Evolutionary conservation across 2,329 filamentous ascomycete genomes (phyloP).

Genomic region (Microsporum audouinii): DNA sequence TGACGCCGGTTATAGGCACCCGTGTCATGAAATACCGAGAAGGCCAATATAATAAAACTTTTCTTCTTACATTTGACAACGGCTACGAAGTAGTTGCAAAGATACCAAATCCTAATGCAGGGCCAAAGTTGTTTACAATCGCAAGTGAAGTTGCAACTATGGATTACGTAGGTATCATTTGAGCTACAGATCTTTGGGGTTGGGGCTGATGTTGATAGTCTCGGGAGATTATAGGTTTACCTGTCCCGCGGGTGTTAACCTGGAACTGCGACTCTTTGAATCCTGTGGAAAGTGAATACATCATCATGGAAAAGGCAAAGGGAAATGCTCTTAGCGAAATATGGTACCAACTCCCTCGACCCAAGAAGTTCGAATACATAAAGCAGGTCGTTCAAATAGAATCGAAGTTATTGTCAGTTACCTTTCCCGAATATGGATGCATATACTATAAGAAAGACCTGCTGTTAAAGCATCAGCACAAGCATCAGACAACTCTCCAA

Average conservation of each 20-base stretch:
- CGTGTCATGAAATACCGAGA: slow-evolving; percentile 22
- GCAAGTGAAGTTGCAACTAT: slow-evolving; percentile 21
- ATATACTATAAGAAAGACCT: slow-evolving; percentile 11
- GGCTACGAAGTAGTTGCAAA: slow-evolving; percentile 21
- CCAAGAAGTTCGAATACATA: slow-evolving; percentile 11
- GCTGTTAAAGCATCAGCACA: neutral
- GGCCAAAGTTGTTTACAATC: slow-evolving; percentile 9
- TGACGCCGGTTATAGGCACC: neutral
- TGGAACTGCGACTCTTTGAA: slow-evolving; percentile 9
- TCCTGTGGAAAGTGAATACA: slow-evolving; percentile 14
- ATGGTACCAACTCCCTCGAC: slow-evolving; percentile 6
- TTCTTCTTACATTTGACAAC: slow-evolving; percentile 25
- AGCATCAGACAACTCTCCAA: slow-evolving; percentile 1
- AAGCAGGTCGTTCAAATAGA: slow-evolving; percentile 14
- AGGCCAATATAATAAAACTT: slow-evolving; percentile 26
- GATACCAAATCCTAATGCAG: slow-evolving; percentile 22
- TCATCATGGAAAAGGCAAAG: slow-evolving; percentile 22
- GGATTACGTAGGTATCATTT: slow-evolving; percentile 16
- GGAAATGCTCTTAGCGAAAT: neutral
- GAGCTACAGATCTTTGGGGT: neutral
- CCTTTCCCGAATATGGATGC: slow-evolving; percentile 15
- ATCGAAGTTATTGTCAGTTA: slow-evolving; percentile 15
- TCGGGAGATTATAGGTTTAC: slow-evolving; percentile 18
- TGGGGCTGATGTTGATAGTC: slow-evolving; percentile 18
- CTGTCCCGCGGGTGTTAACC: slow-evolving; percentile 9